Evolutionary conservation across 495 filamentous ascomycete genomes (phyloP).

Genomic region (Podospora pseudocomata): DNA sequence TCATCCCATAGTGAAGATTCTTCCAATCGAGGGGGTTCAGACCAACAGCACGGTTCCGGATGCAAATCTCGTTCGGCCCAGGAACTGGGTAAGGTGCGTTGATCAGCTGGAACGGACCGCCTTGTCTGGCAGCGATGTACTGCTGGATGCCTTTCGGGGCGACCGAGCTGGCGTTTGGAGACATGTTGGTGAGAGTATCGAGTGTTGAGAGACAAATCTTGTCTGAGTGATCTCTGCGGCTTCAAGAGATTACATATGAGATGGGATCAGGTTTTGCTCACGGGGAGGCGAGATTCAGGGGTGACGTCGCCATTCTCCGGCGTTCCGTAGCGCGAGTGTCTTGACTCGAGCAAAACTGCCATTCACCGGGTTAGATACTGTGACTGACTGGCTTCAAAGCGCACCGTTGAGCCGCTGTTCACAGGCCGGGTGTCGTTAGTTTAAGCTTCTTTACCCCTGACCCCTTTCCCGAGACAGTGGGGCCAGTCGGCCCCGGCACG

Average conservation of each 20-base stretch:
- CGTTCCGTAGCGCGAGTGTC: not conserved
- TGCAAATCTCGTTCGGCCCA: constrained; percentile 34
- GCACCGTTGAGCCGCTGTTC: not conserved
- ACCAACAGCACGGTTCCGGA: constrained; percentile 40
- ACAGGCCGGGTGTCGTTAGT: not conserved
- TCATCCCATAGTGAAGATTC: constrained; percentile 37
- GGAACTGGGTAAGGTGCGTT: constrained; percentile 19
- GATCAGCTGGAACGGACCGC: constrained; percentile 7
- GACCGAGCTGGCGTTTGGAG: not conserved
- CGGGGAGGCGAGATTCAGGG: not conserved
- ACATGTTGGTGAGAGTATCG: not conserved
- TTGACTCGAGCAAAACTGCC: not conserved
- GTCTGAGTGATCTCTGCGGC: not conserved
- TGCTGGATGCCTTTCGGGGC: constrained; percentile 6
- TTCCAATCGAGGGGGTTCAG: constrained; percentile 50
- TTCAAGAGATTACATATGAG: not conserved
- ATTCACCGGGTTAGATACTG: not conserved
- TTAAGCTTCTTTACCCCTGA: constrained; percentile 3
- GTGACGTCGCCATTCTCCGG: not conserved
- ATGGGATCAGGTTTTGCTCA: not conserved
- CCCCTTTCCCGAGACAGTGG: constrained; percentile 2
- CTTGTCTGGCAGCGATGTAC: constrained; percentile 3
- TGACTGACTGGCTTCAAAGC: not conserved
- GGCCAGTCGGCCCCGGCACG: not conserved
- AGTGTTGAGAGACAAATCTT: not conserved